Conservation (phyloP, 305 asterid species). For the Solanum chacoense region DNA sequence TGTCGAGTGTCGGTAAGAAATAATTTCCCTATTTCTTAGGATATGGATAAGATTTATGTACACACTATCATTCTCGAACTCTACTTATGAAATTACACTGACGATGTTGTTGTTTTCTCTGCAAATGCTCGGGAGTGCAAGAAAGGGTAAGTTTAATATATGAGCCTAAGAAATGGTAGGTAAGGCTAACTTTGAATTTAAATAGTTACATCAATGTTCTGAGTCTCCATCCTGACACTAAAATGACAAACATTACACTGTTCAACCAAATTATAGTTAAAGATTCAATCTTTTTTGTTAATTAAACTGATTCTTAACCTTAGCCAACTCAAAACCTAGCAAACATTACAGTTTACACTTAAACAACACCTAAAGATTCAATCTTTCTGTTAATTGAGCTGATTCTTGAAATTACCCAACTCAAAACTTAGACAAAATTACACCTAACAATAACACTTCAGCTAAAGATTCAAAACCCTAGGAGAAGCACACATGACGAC, state of each 20-base stretch:
- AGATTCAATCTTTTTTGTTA: constrained; percentile 20
- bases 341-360: background rate
- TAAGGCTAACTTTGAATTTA: background rate
- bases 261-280: constrained; percentile 9
- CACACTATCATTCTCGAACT: background rate
- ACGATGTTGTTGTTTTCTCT: background rate
- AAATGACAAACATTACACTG: background rate
- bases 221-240: constrained; percentile 50
- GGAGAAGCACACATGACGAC: background rate
- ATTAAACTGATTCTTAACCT: background rate
- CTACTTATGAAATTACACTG: no score
- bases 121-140: background rate
- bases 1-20: background rate
- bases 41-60: background rate
- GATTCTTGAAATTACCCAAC: background rate
- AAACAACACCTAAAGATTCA: constrained; percentile 1
- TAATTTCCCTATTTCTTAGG: background rate
- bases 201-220: constrained; percentile 8
- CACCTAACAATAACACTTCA: background rate
- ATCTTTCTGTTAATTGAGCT: background rate
- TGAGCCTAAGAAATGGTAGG: background rate
- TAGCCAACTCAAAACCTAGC: constrained; percentile 16
- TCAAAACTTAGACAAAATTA: constrained; percentile 10
- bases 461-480: background rate
- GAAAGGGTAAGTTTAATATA: background rate